Percentiles rank a stretch among this genome's conserved stretches.
Conservation (phyloP, 2,329 filamentous ascomycete genomes). For the Neofusicoccum kwambonambiense region DNA sequence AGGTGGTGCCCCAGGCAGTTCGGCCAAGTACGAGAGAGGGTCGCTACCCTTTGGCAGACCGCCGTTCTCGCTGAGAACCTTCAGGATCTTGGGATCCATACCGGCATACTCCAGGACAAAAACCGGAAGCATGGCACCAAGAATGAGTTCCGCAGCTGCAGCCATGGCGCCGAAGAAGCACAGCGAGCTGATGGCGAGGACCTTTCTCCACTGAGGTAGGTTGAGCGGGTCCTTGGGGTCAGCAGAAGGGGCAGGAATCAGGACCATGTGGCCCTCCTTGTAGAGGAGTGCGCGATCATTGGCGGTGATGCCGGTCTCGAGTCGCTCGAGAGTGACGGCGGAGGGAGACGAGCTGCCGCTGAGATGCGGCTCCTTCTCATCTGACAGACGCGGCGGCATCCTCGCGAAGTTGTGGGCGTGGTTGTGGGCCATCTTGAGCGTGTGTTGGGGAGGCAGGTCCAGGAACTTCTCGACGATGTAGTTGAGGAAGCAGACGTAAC, state of each 20-base stretch:
- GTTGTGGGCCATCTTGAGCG: background rate
- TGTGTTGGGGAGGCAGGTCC: background rate
- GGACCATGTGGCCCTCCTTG: conserved; percentile 19
- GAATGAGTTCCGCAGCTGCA: conserved; percentile 29
- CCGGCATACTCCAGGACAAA: conserved; percentile 31
- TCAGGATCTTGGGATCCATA: conserved; percentile 22
- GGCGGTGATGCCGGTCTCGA: background rate
- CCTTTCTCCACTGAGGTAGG: conserved; percentile 20
- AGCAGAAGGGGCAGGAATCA: conserved; percentile 17
- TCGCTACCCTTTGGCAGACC: conserved; percentile 13
- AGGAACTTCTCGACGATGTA: background rate
- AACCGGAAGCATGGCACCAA: conserved; percentile 31
- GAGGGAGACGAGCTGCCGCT: background rate
- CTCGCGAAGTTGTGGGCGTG: background rate
- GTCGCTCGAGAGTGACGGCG: background rate
- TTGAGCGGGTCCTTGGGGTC: conserved; percentile 25
- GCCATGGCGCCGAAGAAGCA: conserved; percentile 28
- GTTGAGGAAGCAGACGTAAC: background rate
- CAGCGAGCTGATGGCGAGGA: conserved; percentile 19
- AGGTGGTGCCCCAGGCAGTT: conserved; percentile 22
- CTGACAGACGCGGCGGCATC: background rate
- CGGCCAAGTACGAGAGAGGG: conserved; percentile 14
- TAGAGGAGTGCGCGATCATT: background rate
- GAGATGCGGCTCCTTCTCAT: background rate
- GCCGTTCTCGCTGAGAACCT: conserved; percentile 17